A percentile compares a stretch with the other conserved stretches of the same genome.
Evolutionary conservation across 805 yeast species (phyloP).

Genomic region (Wickerhamomyces chaumierensis): DNA sequence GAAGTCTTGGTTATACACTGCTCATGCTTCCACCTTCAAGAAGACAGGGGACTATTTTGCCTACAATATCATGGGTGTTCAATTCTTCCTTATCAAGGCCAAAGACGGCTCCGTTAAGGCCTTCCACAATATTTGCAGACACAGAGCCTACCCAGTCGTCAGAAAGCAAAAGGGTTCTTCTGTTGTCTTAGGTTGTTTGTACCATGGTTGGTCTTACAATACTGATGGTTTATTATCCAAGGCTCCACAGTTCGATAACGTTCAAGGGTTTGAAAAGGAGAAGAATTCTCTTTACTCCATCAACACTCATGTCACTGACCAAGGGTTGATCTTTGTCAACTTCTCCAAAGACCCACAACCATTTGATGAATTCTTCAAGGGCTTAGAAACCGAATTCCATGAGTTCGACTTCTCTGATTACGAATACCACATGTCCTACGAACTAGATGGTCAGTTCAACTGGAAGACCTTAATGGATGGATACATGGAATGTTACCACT

Average conservation of each 20-base stretch:
- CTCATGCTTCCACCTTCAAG: slow-evolving; percentile 39
- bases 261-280: slow-evolving; percentile 44
- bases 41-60: slow-evolving; percentile 49
- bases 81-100: slow-evolving; percentile 43
- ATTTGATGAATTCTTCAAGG: slow-evolving; percentile 41
- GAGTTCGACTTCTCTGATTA: slow-evolving; percentile 52
- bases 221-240: slow-evolving; percentile 48
- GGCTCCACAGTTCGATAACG: slow-evolving; percentile 52
- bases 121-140: slow-evolving; percentile 56
- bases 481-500: slow-evolving; percentile 57
- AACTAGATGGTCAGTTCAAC: slow-evolving; percentile 50
- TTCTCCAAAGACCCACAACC: slow-evolving; percentile 34
- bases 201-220: slow-evolving; percentile 58
- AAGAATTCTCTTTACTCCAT: slow-evolving; percentile 46
- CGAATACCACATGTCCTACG: slow-evolving; percentile 55
- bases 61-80: slow-evolving; percentile 39
- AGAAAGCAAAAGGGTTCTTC: slow-evolving; percentile 51
- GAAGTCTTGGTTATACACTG: slow-evolving; percentile 44
- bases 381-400: slow-evolving; percentile 38
- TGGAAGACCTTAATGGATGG: slow-evolving; percentile 64
- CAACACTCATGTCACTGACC: slow-evolving; percentile 40
- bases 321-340: slow-evolving; percentile 47
- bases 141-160: slow-evolving; percentile 52
- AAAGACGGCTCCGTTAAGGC: slow-evolving; percentile 43
- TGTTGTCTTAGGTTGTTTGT: slow-evolving; percentile 44